A percentile compares a stretch with the other conserved stretches of the same genome.
Conservation (phyloP, 257 asterid genomes). For the Solanum habrochaites region DNA sequence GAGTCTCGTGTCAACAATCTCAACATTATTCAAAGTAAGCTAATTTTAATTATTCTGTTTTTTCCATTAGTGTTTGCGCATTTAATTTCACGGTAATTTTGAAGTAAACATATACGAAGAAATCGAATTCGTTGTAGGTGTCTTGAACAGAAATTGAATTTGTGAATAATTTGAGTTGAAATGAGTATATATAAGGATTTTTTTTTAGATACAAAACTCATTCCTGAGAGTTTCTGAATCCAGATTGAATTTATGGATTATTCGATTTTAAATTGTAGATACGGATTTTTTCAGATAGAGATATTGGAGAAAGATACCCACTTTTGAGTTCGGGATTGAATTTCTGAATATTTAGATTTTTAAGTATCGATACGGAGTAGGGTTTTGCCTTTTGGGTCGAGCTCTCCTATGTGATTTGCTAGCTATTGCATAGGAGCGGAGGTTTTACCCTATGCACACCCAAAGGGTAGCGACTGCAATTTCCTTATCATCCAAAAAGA, state of each 20-base stretch:
- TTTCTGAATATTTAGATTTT: neutral
- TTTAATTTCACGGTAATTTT: neutral
- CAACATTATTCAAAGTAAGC: neutral
- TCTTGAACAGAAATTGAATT: neutral
- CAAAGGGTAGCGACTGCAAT: no score
- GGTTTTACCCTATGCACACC: no score
- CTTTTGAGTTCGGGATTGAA: neutral
- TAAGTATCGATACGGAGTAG: neutral
- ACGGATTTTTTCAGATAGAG: neutral
- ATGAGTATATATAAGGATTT: neutral
- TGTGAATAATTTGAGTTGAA: neutral
- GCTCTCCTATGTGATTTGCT: no score
- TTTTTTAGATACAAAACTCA: neutral
- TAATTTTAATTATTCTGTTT: neutral
- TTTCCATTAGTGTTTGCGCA: neutral
- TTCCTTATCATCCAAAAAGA: no score
- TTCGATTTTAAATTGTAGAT: no score
- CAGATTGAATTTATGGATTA: neutral
- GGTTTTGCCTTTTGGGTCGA: no score
- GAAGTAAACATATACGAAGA: neutral
- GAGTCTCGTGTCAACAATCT: neutral
- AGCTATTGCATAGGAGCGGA: no score
- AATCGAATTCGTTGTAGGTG: neutral
- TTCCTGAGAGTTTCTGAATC: neutral
- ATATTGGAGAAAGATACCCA: neutral